Conservation (phyloP, 2,329 filamentous ascomycete genomes). For the Dactylellina sp. region DNA sequence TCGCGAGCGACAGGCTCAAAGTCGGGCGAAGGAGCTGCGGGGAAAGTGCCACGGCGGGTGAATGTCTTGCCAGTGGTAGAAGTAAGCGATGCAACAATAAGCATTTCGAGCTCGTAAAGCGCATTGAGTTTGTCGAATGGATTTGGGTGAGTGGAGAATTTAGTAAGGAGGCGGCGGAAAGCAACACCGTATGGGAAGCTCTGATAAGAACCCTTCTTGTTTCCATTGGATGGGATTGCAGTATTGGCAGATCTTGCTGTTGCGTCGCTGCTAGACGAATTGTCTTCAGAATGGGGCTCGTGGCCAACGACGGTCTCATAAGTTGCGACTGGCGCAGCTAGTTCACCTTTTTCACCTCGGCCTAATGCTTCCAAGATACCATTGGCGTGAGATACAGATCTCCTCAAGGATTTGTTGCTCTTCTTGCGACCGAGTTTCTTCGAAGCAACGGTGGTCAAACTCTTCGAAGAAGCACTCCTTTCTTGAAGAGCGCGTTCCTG, state of each 20-base stretch:
- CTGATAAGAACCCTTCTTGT: constrained; percentile 65
- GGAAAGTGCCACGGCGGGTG: constrained; percentile 60
- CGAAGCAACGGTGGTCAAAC: constrained; percentile 66
- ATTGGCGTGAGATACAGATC: constrained; percentile 62
- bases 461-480: constrained; percentile 64
- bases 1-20: constrained; percentile 66
- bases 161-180: constrained; percentile 81
- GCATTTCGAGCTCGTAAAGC: constrained; percentile 81
- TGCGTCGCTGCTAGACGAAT: constrained; percentile 66
- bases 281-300: constrained; percentile 65
- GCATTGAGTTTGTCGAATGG: constrained; percentile 87
- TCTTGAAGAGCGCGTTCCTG: constrained; percentile 66
- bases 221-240: constrained; percentile 60
- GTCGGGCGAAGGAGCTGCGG: constrained; percentile 65
- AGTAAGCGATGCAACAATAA: constrained; percentile 81
- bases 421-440: constrained; percentile 71
- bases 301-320: constrained; percentile 64
- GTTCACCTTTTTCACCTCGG: constrained; percentile 63
- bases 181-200: constrained; percentile 81
- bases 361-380: constrained; percentile 65
- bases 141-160: constrained; percentile 89
- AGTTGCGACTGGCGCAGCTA: constrained; percentile 65
- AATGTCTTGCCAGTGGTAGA: constrained; percentile 68
- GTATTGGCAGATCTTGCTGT: constrained; percentile 65
- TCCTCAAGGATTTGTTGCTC: constrained; percentile 75